Percentiles rank a stretch among this genome's conserved stretches.
These are phyloP conservation scores for Trametes punicea DNA, from an alignment of 768 basidiomycete species.

Conservation along the genomic window DNA sequence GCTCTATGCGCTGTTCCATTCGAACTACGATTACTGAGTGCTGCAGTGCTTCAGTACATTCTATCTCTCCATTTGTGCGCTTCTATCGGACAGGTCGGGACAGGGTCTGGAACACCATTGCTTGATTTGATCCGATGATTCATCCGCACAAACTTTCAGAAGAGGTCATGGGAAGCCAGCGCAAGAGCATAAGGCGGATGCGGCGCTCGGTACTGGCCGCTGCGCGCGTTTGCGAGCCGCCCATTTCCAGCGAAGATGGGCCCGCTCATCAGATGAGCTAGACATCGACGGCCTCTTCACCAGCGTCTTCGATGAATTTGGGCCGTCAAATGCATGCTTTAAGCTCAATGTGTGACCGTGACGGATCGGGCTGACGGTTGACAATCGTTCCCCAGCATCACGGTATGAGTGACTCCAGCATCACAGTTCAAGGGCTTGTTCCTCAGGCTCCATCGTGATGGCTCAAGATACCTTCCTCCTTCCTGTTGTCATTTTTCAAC, in stretches of 20 bases:
- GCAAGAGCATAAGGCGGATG: neutral
- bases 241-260: neutral
- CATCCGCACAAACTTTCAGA: no score
- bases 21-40: no score
- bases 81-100: neutral
- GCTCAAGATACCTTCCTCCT: slow-evolving; percentile 1
- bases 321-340: slow-evolving; percentile 7
- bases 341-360: neutral
- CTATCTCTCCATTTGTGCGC: neutral
- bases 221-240: neutral
- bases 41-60: no score
- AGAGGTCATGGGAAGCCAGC: no score
- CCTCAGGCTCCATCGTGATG: no score
- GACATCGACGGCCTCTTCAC: neutral
- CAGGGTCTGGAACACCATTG: neutral
- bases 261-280: neutral
- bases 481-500: neutral
- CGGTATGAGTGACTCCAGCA: no score
- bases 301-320: slow-evolving; percentile 14
- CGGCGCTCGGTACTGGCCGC: neutral
- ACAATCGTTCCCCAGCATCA: no score
- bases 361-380: neutral
- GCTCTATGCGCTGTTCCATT: neutral
- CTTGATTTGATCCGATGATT: neutral
- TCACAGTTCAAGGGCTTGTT: no score